These are phyloP conservation scores for Claviceps humidiphila DNA, from an alignment of 2,329 filamentous ascomycete genomes.

Conservation along the genomic window DNA sequence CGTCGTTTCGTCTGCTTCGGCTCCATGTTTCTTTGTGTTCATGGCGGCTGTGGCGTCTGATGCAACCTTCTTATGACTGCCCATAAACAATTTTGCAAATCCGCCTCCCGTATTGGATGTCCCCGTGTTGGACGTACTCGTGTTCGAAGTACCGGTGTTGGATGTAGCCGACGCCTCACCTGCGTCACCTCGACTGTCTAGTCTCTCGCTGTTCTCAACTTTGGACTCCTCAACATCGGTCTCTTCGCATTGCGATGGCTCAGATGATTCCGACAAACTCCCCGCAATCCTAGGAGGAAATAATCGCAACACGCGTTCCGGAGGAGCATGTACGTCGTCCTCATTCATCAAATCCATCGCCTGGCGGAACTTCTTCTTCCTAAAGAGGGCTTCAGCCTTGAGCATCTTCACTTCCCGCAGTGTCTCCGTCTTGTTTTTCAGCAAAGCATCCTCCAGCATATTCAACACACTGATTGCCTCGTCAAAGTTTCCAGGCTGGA, in stretches of 20 bases:
- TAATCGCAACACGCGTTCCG: conserved; percentile 72
- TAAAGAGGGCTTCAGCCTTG: conserved; percentile 79
- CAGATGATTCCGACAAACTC: conserved; percentile 49
- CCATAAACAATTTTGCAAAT: conserved; percentile 42
- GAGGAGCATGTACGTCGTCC: conserved; percentile 76
- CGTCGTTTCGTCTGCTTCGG: conserved; percentile 39
- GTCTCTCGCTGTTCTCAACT: conserved; percentile 15
- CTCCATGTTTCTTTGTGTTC: conserved; percentile 40
- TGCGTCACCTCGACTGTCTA: conserved; percentile 14
- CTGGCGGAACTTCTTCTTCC: conserved; percentile 67
- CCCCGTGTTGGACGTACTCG: no score
- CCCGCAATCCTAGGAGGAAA: conserved; percentile 80
- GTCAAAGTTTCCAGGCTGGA: conserved; percentile 62
- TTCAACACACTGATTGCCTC: conserved; percentile 81
- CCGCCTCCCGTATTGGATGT: conserved; percentile 24
- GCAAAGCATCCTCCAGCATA: conserved; percentile 84
- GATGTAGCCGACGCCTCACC: conserved; percentile 20
- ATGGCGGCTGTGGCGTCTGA: conserved; percentile 51
- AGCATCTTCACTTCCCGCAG: conserved; percentile 79
- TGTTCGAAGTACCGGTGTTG: conserved; percentile 15
- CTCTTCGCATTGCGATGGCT: conserved; percentile 27
- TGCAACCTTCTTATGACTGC: conserved; percentile 29
- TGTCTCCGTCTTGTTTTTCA: conserved; percentile 68
- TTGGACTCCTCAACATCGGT: conserved; percentile 24
- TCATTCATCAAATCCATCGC: conserved; percentile 78